Evolutionary conservation across 2,329 filamentous ascomycete genomes (phyloP), one percentile per base, ranked within the genome.

Genomic region (Fusarium avenaceum): DNA sequence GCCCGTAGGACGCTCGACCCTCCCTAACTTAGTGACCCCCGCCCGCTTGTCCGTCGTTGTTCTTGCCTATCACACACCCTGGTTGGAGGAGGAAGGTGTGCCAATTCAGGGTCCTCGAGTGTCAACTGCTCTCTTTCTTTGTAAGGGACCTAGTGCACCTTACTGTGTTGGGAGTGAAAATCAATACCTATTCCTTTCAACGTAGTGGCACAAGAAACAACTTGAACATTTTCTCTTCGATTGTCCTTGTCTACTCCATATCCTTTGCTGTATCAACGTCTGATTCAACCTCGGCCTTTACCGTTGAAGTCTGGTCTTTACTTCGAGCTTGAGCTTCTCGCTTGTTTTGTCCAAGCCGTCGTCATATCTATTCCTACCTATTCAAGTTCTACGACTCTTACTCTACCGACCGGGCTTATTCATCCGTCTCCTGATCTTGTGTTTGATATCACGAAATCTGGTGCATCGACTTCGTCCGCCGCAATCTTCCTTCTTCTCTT

Each of bases 81-180:
- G 54, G 60, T 59, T 57, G 30, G 60, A 61, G 54, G 53, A 73
- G 46, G 67, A 64, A 70, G 42, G 47, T 38, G 65, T 67, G 59
- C 53, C 71, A 73, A 73, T 73, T 72, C 71, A 73, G 71, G 71
- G 71, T 73, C 61, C 59, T 63, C 28, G 39, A 39, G 43, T 35
- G 52, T 54, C 24, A 50, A 61, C 54, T 59, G 38, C 62, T 48
- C 58, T 43, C 32, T 39, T 49, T 17, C 33, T 17, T 35, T 7
- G 33, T 35, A 35, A 7, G 17, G 33, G 33, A 35, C 33, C 15
- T 35, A 35, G 15, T 30, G 28, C 17, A 35, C 33, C 33, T n/a
- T 38, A 38, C n/a, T 38, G 35, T 38, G 35, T 38, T n/a, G 17
- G 17, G 35, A 38, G 35, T 38, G 35, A 38, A 38, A 38, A 19